Evolutionary conservation across 164 flowering plant genomes (phyloP), one percentile per base, ranked within the genome.

Genomic region (Hamamelis virginiana): DNA sequence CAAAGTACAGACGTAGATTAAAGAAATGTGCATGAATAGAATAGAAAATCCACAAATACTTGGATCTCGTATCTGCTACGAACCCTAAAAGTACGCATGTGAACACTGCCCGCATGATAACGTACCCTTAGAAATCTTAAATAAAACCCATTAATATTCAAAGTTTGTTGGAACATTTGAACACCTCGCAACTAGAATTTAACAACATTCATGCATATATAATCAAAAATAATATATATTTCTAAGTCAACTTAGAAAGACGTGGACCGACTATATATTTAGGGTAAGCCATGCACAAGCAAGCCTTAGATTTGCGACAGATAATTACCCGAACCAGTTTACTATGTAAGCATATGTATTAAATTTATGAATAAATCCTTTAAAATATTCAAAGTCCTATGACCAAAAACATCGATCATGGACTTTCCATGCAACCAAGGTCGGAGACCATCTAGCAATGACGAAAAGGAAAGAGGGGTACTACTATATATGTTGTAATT

Each of bases 151-250:
- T 5, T 41, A 18, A 23, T 67, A 75, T 72, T 75, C 74, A 75
- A 72, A 69, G 81, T 69, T 78, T 69, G 81, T 72, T 78, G 74
- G 69, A 66, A 57, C 8, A 33, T 47, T 61, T 60, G 71, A 50
- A 53, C 61, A 60, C 69, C 74, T 53, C 65, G 28, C 76, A 79
- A 69, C 81, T 41, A 73, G 47, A 72, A 75, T n/a, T 45, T 55
- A 73, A 61, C 69, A 47, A 65, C 59, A 33, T 33, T 63, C 27
- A 27, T 8, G 14, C 6, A 0, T 33, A 25, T 9, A 18, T 64
- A 60, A 56, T 50, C n/a, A n/a, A n/a, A n/a, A n/a, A n/a, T 33
- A 33, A 33, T 33, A 33, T 33, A 38, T 56, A 18, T 10, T 12
- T 60, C 13, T 8, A 0, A 45, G 78, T 78, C 78, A 78, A 78